These are phyloP conservation scores for Fusarium vanettenii DNA, from an alignment of 2,329 filamentous ascomycete genomes.

Conservation along the genomic window DNA sequence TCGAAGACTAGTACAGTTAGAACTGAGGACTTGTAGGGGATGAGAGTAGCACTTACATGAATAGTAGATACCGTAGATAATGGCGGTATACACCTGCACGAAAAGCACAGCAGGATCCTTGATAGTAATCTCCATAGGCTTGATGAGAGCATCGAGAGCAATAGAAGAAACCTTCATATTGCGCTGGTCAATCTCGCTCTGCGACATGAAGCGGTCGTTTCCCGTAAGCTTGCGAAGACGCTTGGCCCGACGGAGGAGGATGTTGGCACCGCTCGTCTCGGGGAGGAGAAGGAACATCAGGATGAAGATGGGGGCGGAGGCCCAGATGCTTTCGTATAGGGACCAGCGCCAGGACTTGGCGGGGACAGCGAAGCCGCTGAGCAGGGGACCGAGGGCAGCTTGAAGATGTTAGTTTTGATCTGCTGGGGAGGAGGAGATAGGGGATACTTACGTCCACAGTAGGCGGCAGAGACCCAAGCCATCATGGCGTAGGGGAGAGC, in stretches of 20 bases:
- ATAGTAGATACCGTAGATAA: conserved; percentile 73
- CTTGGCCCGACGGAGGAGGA: conserved; percentile 69
- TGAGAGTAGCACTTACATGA: conserved; percentile 51
- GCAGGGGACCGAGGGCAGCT: conserved; percentile 68
- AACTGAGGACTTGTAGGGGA: too few species aligned
- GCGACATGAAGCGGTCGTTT: conserved; percentile 66
- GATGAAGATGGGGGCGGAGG: conserved; percentile 68
- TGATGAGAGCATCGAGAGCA: conserved; percentile 67
- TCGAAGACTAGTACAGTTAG: conserved; percentile 61
- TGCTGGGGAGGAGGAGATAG: conserved; percentile 40
- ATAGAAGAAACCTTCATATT: conserved; percentile 61
- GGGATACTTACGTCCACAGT: conserved; percentile 54
- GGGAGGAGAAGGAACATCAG: conserved; percentile 72
- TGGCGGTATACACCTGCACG: conserved; percentile 69
- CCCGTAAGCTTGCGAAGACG: conserved; percentile 72
- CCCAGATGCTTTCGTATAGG: conserved; percentile 72
- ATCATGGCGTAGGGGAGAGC: conserved; percentile 69
- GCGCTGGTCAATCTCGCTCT: conserved; percentile 73
- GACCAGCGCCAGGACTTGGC: conserved; percentile 73
- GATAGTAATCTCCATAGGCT: conserved; percentile 69
- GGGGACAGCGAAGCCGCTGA: conserved; percentile 70
- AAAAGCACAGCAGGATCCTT: conserved; percentile 73
- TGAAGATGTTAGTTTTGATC: conserved; percentile 23
- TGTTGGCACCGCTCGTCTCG: conserved; percentile 70
- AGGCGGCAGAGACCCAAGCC: conserved; percentile 67